Evolutionary conservation across 805 yeast species (phyloP), one percentile per base, ranked within the genome.

Genomic region (Yamadazyma philogaea): DNA sequence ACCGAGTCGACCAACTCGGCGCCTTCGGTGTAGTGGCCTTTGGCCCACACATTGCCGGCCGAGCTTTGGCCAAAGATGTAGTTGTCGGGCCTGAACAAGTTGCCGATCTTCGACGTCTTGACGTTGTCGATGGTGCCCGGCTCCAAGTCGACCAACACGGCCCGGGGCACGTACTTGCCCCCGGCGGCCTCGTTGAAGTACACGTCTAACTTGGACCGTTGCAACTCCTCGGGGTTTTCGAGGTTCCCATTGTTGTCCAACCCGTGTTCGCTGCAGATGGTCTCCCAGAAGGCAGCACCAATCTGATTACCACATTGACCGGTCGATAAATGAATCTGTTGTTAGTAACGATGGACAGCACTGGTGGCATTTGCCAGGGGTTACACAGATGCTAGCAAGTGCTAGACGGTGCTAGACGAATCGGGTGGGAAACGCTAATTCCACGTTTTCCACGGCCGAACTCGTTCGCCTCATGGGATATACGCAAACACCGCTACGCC

Each of bases 251-350:
- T 74, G 53, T 73, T 70, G 59, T 84, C 91, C 55, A 86, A 74
- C 37, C 91, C 93, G 57, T 86, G 95, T 63, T 86, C 95, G 47
- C 86, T 87, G 72, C 93, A 86, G 56, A 86, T 86, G 35, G 91
- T 86, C 70, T 87, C 90, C 95, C 95, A 87, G 61, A 87, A 87
- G 46, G 95, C 95, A 52, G 95, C 90, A 72, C 95, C 95, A 55
- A 90, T 88, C 74, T 90, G 98, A 79, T 90, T 90, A 81, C 97
- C 96, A 81, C 97, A 89, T 75, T 90, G 98, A 69, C 98, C 98
- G 45, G 96, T 84, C 46, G 97, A 90, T 68, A 90, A 79, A 70
- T 90, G 97, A 68, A 90, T 87, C 93, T 83, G 66, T 3, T n/a
- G n/a, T n/a, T n/a, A n/a, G n/a, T n/a, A n/a, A n/a, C n/a, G n/a